Conservation (phyloP, 2,329 filamentous ascomycete genomes). For the Chalara sp. region DNA sequence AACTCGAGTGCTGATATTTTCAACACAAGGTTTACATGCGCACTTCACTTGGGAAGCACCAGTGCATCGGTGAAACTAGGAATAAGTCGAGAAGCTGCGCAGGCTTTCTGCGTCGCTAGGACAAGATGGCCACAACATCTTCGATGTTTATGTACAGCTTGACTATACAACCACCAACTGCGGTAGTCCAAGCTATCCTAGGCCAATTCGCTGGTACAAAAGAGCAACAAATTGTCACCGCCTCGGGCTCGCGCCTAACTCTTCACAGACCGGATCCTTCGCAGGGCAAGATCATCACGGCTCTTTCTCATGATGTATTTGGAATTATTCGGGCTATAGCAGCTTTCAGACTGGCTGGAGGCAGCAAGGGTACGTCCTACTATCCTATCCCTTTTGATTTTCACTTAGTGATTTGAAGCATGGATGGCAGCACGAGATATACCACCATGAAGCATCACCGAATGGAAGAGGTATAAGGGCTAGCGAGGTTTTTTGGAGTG, state of each 20-base stretch:
- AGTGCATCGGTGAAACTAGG: no score
- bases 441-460: conserved; percentile 22
- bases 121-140: conserved; percentile 86
- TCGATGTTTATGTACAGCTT: conserved; percentile 98
- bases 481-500: conserved; percentile 11
- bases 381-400: conserved; percentile 34
- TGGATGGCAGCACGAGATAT: conserved; percentile 41
- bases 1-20: background rate
- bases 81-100: conserved; percentile 13
- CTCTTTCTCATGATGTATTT: conserved; percentile 91
- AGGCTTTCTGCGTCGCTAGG: conserved; percentile 20
- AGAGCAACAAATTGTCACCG: conserved; percentile 95
- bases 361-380: conserved; percentile 79
- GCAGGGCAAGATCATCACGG: conserved; percentile 77
- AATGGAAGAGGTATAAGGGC: conserved; percentile 9
- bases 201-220: conserved; percentile 95
- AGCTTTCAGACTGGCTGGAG: conserved; percentile 86
- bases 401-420: conserved; percentile 69
- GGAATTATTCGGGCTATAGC: conserved; percentile 88
- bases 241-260: conserved; percentile 81
- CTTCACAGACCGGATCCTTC: conserved; percentile 80
- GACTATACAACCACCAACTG: conserved; percentile 87
- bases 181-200: conserved; percentile 82
- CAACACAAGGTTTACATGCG: background rate
- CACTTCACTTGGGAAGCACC: background rate